Percentiles rank a stretch among this genome's conserved stretches.
phyloP scores from a whole-genome alignment of 2,329 filamentous ascomycete species.

The Aulographum hederae region DNA sequence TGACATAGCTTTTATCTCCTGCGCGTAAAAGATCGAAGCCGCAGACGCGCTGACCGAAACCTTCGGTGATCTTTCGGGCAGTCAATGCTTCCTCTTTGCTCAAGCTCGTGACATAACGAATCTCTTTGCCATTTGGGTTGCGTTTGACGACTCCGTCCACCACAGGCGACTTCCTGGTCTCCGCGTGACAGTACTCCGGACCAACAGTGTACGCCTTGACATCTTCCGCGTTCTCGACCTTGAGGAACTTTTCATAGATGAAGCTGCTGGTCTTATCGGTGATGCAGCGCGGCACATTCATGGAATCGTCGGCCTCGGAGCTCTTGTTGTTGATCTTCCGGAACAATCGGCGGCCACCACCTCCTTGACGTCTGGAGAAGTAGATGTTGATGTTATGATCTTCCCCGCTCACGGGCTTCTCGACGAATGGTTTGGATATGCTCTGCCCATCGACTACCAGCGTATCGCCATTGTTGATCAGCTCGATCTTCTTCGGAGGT shows the following conservation, averaged over 20 bases:
- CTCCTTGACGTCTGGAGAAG: conserved; percentile 75
- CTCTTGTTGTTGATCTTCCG: conserved; percentile 98
- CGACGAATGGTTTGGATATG: conserved; percentile 86
- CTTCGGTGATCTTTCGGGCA: conserved; percentile 74
- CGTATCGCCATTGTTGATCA: conserved; percentile 80
- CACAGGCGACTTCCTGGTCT: conserved; percentile 91
- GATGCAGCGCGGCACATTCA: conserved; percentile 62
- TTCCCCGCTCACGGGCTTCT: conserved; percentile 95
- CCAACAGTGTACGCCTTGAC: conserved; percentile 98
- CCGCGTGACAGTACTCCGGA: conserved; percentile 80
- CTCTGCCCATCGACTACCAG: conserved; percentile 69
- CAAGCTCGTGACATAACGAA: conserved; percentile 82
- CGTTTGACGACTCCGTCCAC: conserved; percentile 90
- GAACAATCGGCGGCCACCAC: conserved; percentile 82
- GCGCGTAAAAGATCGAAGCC: conserved; percentile 88
- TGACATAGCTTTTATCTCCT: conserved; percentile 82
- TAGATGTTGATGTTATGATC: conserved; percentile 99
- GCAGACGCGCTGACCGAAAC: conserved; percentile 88
- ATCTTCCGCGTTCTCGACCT: conserved; percentile 92
- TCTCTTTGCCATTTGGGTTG: conserved; percentile 93
- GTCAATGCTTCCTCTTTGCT: conserved; percentile 65
- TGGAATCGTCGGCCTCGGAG: conserved; percentile 71
- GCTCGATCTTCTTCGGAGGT: conserved; percentile 50
- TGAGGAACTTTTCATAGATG: conserved; percentile 93
- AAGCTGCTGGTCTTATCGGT: conserved; percentile 70